Conservation (phyloP, 2,329 filamentous ascomycete genomes). For the Berkeleyomyces basicola region DNA sequence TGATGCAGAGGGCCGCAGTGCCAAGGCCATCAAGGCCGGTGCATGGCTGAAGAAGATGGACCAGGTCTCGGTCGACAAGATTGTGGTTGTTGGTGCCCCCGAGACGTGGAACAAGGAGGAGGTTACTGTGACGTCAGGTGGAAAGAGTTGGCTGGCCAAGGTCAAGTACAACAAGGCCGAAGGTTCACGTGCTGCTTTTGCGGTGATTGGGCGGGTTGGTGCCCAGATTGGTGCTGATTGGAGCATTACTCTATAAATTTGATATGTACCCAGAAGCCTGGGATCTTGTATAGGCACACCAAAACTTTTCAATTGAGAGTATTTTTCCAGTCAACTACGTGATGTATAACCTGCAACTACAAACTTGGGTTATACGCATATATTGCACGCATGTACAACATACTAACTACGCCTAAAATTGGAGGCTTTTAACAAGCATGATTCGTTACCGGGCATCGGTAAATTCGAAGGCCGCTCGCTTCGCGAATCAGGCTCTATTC, state of each 20-base stretch:
- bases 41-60: conserved; percentile 67
- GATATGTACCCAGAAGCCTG: background rate
- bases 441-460: too few species aligned
- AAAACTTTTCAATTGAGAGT: background rate
- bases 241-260: conserved; percentile 24
- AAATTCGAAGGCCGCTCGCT: too few species aligned
- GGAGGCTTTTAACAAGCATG: too few species aligned
- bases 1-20: conserved; percentile 42
- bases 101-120: conserved; percentile 48
- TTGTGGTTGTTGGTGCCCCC: conserved; percentile 69
- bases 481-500: background rate
- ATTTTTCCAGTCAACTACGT: too few species aligned
- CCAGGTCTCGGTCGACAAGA: conserved; percentile 62
- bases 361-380: too few species aligned
- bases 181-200: conserved; percentile 33
- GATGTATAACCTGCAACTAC: too few species aligned
- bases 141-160: conserved; percentile 37
- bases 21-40: conserved; percentile 41
- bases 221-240: conserved; percentile 38
- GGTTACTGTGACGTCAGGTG: conserved; percentile 38
- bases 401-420: too few species aligned
- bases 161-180: conserved; percentile 40
- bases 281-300: background rate
- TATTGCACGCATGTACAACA: too few species aligned
- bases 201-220: conserved; percentile 34